Evolutionary conservation across 441 rosid species (phyloP), one percentile per base, ranked within the genome.

Genomic region (Francoa sonchifolia): DNA sequence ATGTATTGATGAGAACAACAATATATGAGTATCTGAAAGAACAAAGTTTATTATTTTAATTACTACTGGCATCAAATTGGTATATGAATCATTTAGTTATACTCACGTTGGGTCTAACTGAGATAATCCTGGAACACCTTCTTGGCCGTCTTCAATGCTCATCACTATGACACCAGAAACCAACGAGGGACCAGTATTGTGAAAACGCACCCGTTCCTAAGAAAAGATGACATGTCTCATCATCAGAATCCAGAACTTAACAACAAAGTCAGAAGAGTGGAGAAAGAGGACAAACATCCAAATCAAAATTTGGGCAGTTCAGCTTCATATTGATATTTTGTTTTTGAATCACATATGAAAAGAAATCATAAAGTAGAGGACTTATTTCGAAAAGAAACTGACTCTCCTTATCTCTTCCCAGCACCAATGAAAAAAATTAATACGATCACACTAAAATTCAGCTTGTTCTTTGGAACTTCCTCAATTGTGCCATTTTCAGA

Each of bases 91-190:
- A 37, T 28, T 23, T 17, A 23, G 20, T 23, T 58, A 40, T 19
- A 65, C 99, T 39, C 62, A 85, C 96, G 37, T 41, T 25, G 83
- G 70, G 69, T 90, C 96, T 48, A 82, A 66, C 52, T 72, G 84
- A 47, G 86, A 53, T 52, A 78, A 46, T 51, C 82, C 82, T 0
- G 80, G 73, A 33, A 56, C 50, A 50, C 76, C 86, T 55, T 67
- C 63, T 33, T 59, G 60, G 37, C 90, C 90, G 67, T 82, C 96
- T 71, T 90, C 95, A 61, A 90, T 69, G 68, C 90, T 74, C 86
- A 86, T 80, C 54, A 69, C 90, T 35, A 90, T 78, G 51, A 82
- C 69, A 12, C 96, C 99, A 6, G 77, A 88, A 48, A 79, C 53
- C 32, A 74, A 67, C 31, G 82, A 71, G 29, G 85, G 80, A 37